Percentiles rank a stretch among this genome's conserved stretches.
Evolutionary conservation across 2,329 filamentous ascomycete species (phyloP).

Genomic region (Exophiala sp.): DNA sequence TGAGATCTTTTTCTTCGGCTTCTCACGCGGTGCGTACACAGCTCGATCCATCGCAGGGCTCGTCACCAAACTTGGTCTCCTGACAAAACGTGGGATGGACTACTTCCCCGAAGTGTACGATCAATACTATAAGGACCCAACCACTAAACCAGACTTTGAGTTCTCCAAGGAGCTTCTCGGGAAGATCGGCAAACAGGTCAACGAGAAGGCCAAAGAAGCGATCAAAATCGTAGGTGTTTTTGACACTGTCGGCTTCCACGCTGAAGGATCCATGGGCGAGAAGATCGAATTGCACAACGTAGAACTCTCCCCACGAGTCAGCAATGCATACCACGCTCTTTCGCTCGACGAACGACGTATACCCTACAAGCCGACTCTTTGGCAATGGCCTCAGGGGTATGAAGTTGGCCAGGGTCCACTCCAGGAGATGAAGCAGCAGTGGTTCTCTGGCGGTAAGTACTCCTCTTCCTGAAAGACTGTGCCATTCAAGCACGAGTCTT

Average conservation of each 20-base stretch:
- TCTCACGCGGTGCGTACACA: slow-evolving; percentile 47
- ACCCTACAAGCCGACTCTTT: slow-evolving; percentile 52
- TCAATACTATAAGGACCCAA: slow-evolving; percentile 20
- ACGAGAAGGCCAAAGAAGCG: slow-evolving; percentile 31
- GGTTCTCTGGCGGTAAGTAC: slow-evolving; percentile 50
- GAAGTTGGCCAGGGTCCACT: slow-evolving; percentile 26
- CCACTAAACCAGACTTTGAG: slow-evolving; percentile 15
- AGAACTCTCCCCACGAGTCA: slow-evolving; percentile 31
- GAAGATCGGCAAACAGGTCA: slow-evolving; percentile 22
- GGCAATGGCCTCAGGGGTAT: slow-evolving; percentile 45
- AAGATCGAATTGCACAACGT: slow-evolving; percentile 31
- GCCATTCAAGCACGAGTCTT: too few relatives aligned
- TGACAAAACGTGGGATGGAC: slow-evolving; percentile 29
- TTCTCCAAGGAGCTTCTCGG: slow-evolving; percentile 13
- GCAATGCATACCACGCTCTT: slow-evolving; percentile 40
- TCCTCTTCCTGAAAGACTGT: too few relatives aligned
- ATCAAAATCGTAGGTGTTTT: slow-evolving; percentile 38
- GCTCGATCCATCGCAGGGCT: slow-evolving; percentile 46
- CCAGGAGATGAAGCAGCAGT: slow-evolving; percentile 43
- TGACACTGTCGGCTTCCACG: slow-evolving; percentile 32
- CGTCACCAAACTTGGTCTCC: slow-evolving; percentile 44
- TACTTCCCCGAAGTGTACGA: slow-evolving; percentile 31
- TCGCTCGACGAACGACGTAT: slow-evolving; percentile 38
- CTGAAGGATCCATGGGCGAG: slow-evolving; percentile 29
- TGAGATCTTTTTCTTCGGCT: slow-evolving; percentile 49